Evolutionary conservation across 345 rosid genomes (phyloP).

Genomic region (Trapa bicornis): DNA sequence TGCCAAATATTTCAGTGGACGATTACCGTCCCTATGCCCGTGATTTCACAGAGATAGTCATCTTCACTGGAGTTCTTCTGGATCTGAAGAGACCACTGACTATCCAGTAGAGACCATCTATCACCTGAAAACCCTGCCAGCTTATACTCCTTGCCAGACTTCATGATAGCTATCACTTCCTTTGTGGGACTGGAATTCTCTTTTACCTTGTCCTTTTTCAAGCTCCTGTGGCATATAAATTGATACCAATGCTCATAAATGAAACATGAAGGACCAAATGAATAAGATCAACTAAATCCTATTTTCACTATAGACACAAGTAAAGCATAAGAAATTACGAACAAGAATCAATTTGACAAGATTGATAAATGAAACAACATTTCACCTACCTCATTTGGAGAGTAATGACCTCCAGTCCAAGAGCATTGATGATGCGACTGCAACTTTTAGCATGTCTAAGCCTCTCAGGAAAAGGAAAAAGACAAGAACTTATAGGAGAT

Average conservation of each 20-base stretch:
- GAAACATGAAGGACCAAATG: neutral
- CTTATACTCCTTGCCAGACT: constrained; percentile 41
- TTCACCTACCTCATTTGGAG: constrained; percentile 74
- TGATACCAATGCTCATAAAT: neutral
- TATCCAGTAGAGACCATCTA: constrained; percentile 60
- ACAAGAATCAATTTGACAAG: too few relatives aligned
- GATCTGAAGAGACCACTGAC: constrained; percentile 48
- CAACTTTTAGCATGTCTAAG: constrained; percentile 28
- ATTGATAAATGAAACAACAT: neutral
- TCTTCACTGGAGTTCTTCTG: constrained; percentile 20
- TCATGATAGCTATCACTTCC: constrained; percentile 49
- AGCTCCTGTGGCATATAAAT: constrained; percentile 24
- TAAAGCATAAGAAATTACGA: neutral
- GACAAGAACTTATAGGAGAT: constrained; percentile 41
- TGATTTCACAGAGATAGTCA: constrained; percentile 50
- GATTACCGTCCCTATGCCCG: constrained; percentile 53
- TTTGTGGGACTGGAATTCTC: constrained; percentile 22
- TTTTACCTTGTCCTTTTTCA: constrained; percentile 18
- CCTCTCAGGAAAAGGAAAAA: constrained; percentile 44
- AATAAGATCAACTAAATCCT: neutral
- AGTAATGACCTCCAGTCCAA: constrained; percentile 48
- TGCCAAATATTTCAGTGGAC: neutral
- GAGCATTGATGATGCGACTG: constrained; percentile 38
- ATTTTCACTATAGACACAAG: neutral
- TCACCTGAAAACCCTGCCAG: constrained; percentile 45